Percentiles rank a stretch among this genome's conserved stretches.
Conservation (phyloP, 164 flowering plant genomes). For the Annona cherimola region DNA sequence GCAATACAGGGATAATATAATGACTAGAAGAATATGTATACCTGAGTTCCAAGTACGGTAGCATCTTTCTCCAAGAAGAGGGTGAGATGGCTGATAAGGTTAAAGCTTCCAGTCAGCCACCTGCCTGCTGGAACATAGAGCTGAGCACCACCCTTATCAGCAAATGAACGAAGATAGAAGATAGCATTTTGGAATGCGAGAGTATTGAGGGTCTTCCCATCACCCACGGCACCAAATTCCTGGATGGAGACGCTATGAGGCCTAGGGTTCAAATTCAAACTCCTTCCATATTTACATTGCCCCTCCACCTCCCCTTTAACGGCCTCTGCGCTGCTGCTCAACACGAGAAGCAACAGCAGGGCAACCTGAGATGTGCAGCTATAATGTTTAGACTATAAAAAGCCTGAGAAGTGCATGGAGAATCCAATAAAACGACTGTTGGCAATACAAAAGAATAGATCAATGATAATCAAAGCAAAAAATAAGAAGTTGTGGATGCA, state of each 20-base stretch:
- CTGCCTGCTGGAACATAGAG: conserved; percentile 84
- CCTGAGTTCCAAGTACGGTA: conserved; percentile 82
- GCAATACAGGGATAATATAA: no score
- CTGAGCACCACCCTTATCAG: conserved; percentile 95
- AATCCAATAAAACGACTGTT: not conserved
- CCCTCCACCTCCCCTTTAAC: conserved; percentile 31
- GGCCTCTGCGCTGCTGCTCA: conserved; percentile 28
- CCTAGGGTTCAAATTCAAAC: conserved; percentile 49
- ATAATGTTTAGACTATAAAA: not conserved
- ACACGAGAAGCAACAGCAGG: conserved; percentile 51
- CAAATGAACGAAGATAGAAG: conserved; percentile 84
- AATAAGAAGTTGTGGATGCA: no score
- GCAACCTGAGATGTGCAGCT: conserved; percentile 38
- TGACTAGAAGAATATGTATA: no score
- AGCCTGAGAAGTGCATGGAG: not conserved
- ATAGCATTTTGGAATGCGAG: conserved; percentile 93
- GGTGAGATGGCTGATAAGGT: conserved; percentile 92
- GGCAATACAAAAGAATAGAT: not conserved
- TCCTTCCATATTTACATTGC: conserved; percentile 37
- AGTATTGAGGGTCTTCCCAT: conserved; percentile 85
- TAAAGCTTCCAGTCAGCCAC: conserved; percentile 93
- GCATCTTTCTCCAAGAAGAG: conserved; percentile 88
- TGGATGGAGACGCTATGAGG: conserved; percentile 90
- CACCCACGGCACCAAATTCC: conserved; percentile 97
- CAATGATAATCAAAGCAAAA: not conserved